Percentiles rank a stretch among this genome's conserved stretches.
Conservation (phyloP, 1,284 basidiomycete species). For the Cryptococcus wingfieldii region DNA sequence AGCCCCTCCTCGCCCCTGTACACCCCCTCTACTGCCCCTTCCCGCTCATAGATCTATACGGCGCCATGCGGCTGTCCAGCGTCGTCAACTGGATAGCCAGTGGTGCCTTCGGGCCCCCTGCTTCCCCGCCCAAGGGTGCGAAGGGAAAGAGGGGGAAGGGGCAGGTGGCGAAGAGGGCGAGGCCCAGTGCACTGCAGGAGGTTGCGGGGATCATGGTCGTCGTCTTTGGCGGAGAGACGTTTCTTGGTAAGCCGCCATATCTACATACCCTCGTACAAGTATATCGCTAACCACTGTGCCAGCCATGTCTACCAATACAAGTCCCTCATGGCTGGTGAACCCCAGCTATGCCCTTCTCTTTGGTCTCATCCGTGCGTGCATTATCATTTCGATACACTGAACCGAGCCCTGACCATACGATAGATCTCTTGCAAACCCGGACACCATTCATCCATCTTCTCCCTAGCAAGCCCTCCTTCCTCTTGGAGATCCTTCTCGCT, state of each 20-base stretch:
- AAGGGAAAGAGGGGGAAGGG: slow-evolving; percentile 16
- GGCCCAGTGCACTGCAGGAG: slow-evolving; percentile 39
- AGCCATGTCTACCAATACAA: slow-evolving; percentile 36
- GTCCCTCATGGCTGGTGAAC: slow-evolving; percentile 44
- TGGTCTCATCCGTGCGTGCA: slow-evolving; percentile 28
- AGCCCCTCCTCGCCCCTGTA: slow-evolving; percentile 25
- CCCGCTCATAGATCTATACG: slow-evolving; percentile 39
- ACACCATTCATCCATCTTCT: slow-evolving; percentile 35
- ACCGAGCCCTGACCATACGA: neutral
- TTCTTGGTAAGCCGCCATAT: slow-evolving; percentile 34
- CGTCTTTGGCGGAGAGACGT: slow-evolving; percentile 48
- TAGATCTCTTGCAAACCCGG: slow-evolving; percentile 42
- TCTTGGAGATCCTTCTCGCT: slow-evolving; percentile 34
- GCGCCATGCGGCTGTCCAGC: slow-evolving; percentile 38
- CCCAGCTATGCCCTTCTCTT: slow-evolving; percentile 41
- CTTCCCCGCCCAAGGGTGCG: neutral
- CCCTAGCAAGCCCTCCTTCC: slow-evolving; percentile 29
- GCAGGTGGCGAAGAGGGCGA: slow-evolving; percentile 6
- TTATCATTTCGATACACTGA: neutral
- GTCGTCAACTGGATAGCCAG: slow-evolving; percentile 43
- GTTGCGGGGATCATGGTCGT: slow-evolving; percentile 41
- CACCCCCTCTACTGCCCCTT: slow-evolving; percentile 36
- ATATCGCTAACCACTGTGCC: neutral
- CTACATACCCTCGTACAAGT: neutral
- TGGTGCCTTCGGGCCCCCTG: slow-evolving; percentile 25